These are phyloP conservation scores for Hypoxylon sp. DNA, from an alignment of 2,329 filamentous ascomycete genomes.

Conservation along the genomic window DNA sequence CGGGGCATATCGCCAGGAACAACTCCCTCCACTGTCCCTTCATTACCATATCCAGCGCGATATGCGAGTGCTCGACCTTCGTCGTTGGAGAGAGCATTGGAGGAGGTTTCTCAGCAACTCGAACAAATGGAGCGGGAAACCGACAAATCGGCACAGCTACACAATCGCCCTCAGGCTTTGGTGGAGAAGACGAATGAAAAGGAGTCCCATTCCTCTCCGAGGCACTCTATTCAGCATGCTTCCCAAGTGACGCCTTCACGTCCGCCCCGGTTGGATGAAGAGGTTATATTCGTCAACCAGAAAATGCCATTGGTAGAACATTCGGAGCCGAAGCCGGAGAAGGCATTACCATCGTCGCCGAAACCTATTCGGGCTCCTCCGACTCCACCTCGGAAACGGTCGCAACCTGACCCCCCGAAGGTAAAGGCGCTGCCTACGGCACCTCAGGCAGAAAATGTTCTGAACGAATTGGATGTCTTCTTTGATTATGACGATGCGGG, in stretches of 20 bases:
- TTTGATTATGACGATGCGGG: slow-evolving; percentile 54
- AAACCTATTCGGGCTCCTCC: slow-evolving; percentile 27
- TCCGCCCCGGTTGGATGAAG: slow-evolving; percentile 28
- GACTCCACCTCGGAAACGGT: slow-evolving; percentile 5
- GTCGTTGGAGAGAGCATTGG: slow-evolving; percentile 51
- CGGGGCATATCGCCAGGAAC: slow-evolving; percentile 34
- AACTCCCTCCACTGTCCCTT: slow-evolving; percentile 45
- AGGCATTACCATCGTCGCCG: slow-evolving; percentile 30
- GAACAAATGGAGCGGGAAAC: slow-evolving; percentile 42
- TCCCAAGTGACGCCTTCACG: slow-evolving; percentile 20
- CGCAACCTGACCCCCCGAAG: slow-evolving; percentile 5
- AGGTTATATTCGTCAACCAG: slow-evolving; percentile 39
- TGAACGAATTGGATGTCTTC: slow-evolving; percentile 49
- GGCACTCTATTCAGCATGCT: background rate
- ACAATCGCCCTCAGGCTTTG: slow-evolving; percentile 12
- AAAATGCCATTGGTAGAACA: slow-evolving; percentile 37
- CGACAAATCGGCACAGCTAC: slow-evolving; percentile 16
- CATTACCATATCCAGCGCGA: slow-evolving; percentile 50
- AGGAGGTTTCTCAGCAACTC: slow-evolving; percentile 48
- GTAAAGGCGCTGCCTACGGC: slow-evolving; percentile 39
- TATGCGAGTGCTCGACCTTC: slow-evolving; percentile 48
- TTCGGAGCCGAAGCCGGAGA: slow-evolving; percentile 30
- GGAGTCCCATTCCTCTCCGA: slow-evolving; percentile 12
- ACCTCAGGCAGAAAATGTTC: slow-evolving; percentile 37
- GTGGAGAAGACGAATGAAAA: slow-evolving; percentile 36